Evolutionary conservation across 75 land plant genomes (phyloP), one percentile per base, ranked within the genome.

Genomic region (Cryptomeria japonica): DNA sequence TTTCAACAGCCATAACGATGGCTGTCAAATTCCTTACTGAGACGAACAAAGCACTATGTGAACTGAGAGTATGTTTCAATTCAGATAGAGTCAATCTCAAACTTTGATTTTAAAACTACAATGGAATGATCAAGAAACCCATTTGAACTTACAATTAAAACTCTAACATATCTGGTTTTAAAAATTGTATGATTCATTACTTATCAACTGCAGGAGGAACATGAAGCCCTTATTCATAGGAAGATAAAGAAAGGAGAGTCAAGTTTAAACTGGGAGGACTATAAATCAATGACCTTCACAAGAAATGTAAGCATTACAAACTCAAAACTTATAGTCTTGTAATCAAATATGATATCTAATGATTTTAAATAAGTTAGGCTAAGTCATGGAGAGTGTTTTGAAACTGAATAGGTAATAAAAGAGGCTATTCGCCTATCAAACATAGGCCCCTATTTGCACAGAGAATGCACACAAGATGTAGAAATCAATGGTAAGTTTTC

Each of bases 371-470:
- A 68, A 8, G 5, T 68, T 22, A 68, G 72, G n/a, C 72, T 68
- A 68, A 68, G n/a, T 5, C 72, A 68, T 22, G 6, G 41, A 36
- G 46, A 51, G 16, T 51, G 55, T 51, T 13, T 38, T 39, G 82
- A 79, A 39, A 79, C 16, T n/a, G 37, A 31, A 84, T 91, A 91
- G 92, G 91, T 91, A 64, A 88, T 91, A 73, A 89, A 87, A 7
- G 92, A 91, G 88, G 90, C 91, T 0, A 84, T 91, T 3, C 85
- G 92, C 19, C 42, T 91, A 47, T 84, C 87, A 75, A 91, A 91
- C 75, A 70, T 89, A 41, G 91, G 88, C 37, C 83, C 80, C 12
- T 73, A 64, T 28, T 49, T 84, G 31, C 78, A 55, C 28, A 64
- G 88, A 44, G 85, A 89, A 80, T 78, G 88, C 64, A 51, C 84